Percentiles rank a stretch among this genome's conserved stretches.
phyloP scores from a whole-genome alignment of 768 basidiomycete genomes.

The Glaciozyma antarctica region DNA sequence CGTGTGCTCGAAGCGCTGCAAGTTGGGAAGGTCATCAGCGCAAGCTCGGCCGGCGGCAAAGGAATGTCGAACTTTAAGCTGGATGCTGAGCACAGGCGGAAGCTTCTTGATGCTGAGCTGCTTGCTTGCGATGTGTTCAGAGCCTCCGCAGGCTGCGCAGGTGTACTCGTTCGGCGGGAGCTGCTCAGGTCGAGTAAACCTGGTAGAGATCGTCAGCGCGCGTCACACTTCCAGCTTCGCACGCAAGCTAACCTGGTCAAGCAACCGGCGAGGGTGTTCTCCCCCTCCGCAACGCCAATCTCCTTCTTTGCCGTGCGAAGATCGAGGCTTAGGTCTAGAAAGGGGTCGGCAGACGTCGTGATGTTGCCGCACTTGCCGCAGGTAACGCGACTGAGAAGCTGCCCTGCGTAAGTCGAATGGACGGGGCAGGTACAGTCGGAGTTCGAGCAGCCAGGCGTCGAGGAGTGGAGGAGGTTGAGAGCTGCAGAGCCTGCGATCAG shows the following conservation, averaged over 20 bases:
- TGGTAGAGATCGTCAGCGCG: slow-evolving; percentile 36
- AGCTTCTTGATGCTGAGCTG: slow-evolving; percentile 73
- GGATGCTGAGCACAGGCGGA: slow-evolving; percentile 83
- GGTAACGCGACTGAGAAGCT: slow-evolving; percentile 75
- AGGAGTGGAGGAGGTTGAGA: slow-evolving; percentile 76
- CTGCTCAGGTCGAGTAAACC: slow-evolving; percentile 78
- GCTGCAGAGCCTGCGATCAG: slow-evolving; percentile 39
- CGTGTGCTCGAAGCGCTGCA: slow-evolving; percentile 84
- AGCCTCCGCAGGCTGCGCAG: slow-evolving; percentile 69
- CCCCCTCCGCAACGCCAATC: slow-evolving; percentile 29
- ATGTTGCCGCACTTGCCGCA: slow-evolving; percentile 75
- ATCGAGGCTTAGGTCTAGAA: slow-evolving; percentile 83
- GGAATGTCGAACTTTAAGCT: slow-evolving; percentile 65
- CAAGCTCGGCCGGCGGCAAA: not conserved
- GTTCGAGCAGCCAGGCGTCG: slow-evolving; percentile 62
- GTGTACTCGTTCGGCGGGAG: slow-evolving; percentile 71
- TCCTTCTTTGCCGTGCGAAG: slow-evolving; percentile 38
- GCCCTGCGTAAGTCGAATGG: slow-evolving; percentile 79
- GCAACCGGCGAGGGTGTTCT: slow-evolving; percentile 64
- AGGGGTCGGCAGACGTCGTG: slow-evolving; percentile 73
- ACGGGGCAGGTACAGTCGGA: slow-evolving; percentile 70
- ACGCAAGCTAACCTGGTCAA: slow-evolving; percentile 52
- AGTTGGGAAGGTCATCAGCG: not conserved
- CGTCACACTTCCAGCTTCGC: not conserved
- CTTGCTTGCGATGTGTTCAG: slow-evolving; percentile 66